Evolutionary conservation across 257 asterid genomes (phyloP).

Genomic region (Gardenia jasminoides): DNA sequence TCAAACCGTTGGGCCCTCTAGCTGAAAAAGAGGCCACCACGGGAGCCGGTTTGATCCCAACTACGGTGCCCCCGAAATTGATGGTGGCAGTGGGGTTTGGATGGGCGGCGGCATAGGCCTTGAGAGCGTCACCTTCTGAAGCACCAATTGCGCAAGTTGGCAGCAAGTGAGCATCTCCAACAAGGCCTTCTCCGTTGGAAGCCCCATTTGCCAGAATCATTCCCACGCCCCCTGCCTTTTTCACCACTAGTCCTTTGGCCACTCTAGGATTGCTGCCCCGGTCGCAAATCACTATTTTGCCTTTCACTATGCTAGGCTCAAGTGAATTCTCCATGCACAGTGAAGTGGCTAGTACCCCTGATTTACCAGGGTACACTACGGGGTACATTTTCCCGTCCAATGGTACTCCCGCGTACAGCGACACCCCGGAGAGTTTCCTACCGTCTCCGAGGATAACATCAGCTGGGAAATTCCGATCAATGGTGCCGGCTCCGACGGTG

Average conservation of each 20-base stretch:
- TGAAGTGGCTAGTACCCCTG: conserved; percentile 80
- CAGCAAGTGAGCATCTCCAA: conserved; percentile 84
- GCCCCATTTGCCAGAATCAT: conserved; percentile 89
- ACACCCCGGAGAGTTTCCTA: conserved; percentile 64
- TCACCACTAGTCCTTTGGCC: conserved; percentile 83
- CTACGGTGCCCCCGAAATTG: conserved; percentile 60
- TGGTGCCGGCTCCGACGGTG: conserved; percentile 95
- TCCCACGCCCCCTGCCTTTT: conserved; percentile 88
- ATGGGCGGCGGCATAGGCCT: conserved; percentile 47
- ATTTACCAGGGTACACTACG: conserved; percentile 71
- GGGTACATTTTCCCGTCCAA: conserved; percentile 72
- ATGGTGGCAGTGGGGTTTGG: conserved; percentile 61
- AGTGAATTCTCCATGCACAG: conserved; percentile 93
- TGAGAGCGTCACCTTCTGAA: conserved; percentile 66
- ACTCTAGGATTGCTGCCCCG: conserved; percentile 95
- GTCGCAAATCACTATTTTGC: conserved; percentile 87
- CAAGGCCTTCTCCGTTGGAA: conserved; percentile 90
- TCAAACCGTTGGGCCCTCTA: conserved; percentile 83
- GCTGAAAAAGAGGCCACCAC: conserved; percentile 93
- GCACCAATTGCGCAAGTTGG: conserved; percentile 89
- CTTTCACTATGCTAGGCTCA: conserved; percentile 55
- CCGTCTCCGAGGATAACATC: conserved; percentile 70
- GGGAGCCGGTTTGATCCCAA: conserved; percentile 90
- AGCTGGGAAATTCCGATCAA: conserved; percentile 87
- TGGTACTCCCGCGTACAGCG: conserved; percentile 75